Evolutionary conservation across 2,329 filamentous ascomycete genomes (phyloP).

Genomic region (Colletotrichum lupini): DNA sequence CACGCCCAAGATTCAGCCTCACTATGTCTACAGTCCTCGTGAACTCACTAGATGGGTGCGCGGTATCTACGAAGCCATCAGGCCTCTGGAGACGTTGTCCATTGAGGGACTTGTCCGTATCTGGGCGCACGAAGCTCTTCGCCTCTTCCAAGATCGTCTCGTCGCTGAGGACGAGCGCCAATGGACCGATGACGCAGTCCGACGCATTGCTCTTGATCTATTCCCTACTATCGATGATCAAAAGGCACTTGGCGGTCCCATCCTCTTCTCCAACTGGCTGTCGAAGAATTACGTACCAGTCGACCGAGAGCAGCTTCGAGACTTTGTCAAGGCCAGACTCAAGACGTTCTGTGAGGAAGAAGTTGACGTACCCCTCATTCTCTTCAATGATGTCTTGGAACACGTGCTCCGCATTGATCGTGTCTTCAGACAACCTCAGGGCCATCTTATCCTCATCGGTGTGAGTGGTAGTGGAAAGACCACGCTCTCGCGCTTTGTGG

Average conservation of each 20-base stretch:
- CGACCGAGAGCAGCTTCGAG: slow-evolving; percentile 91
- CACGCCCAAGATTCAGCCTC: slow-evolving; percentile 95
- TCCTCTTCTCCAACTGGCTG: slow-evolving; percentile 99
- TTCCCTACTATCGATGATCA: slow-evolving; percentile 97
- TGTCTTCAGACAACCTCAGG: slow-evolving; percentile 97
- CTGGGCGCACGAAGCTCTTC: slow-evolving; percentile 96
- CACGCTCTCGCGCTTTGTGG: slow-evolving; percentile 95
- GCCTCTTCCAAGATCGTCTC: slow-evolving; percentile 96
- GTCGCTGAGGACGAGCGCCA: slow-evolving; percentile 93
- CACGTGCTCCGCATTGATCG: slow-evolving; percentile 98
- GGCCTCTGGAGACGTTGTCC: slow-evolving; percentile 86
- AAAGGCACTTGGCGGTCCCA: slow-evolving; percentile 89
- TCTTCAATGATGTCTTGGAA: slow-evolving; percentile 99
- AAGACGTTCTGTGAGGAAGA: slow-evolving; percentile 99
- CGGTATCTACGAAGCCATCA: slow-evolving; percentile 96
- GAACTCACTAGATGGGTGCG: slow-evolving; percentile 98
- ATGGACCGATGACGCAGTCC: slow-evolving; percentile 93
- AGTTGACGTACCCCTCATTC: slow-evolving; percentile 95
- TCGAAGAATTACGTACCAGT: slow-evolving; percentile 99
- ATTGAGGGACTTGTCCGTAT: slow-evolving; percentile 95
- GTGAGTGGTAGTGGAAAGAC: slow-evolving; percentile 99
- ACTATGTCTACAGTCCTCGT: slow-evolving; percentile 99
- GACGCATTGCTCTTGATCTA: slow-evolving; percentile 85
- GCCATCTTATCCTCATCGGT: slow-evolving; percentile 97
- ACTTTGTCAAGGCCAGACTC: slow-evolving; percentile 96